Conservation (phyloP, 306 rosid species). For the Rubus idaeus region DNA sequence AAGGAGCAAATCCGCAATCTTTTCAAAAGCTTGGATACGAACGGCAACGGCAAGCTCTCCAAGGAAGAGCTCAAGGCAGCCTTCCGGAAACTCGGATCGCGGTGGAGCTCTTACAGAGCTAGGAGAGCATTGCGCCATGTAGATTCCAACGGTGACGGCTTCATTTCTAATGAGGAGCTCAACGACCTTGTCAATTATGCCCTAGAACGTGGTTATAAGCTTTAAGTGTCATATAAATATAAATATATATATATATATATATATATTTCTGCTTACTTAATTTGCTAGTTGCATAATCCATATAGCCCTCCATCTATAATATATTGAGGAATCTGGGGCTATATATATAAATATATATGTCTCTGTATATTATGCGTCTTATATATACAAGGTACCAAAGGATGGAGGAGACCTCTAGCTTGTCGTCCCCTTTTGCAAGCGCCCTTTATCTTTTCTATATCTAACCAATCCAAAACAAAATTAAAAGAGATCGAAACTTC, state of each 20-base stretch:
- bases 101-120: not conserved
- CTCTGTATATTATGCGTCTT: not conserved
- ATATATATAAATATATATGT: not conserved
- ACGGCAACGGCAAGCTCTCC: slow-evolving; percentile 14
- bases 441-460: not conserved
- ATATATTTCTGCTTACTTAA: too few relatives aligned
- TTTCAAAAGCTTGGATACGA: slow-evolving; percentile 15
- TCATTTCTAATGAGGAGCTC: slow-evolving; percentile 2
- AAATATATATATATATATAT: too few relatives aligned
- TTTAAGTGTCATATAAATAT: not conserved
- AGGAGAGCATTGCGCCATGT: not conserved
- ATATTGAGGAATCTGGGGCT: not conserved
- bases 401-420: not conserved
- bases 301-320: not conserved
- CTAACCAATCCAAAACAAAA: not conserved
- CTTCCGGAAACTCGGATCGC: slow-evolving; percentile 5
- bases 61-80: slow-evolving; percentile 8
- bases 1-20: slow-evolving; percentile 7
- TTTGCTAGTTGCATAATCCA: not conserved
- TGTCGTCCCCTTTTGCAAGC: not conserved
- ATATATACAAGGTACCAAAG: not conserved
- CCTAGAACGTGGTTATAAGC: not conserved
- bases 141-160: slow-evolving; percentile 4
- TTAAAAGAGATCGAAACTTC: too few relatives aligned
- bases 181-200: not conserved